A percentile compares a stretch with the other conserved stretches of the same genome.
These are phyloP conservation scores for Halophytophthora polymorphica DNA, from an alignment of 352 stramenopile genomes.

Conservation along the genomic window DNA sequence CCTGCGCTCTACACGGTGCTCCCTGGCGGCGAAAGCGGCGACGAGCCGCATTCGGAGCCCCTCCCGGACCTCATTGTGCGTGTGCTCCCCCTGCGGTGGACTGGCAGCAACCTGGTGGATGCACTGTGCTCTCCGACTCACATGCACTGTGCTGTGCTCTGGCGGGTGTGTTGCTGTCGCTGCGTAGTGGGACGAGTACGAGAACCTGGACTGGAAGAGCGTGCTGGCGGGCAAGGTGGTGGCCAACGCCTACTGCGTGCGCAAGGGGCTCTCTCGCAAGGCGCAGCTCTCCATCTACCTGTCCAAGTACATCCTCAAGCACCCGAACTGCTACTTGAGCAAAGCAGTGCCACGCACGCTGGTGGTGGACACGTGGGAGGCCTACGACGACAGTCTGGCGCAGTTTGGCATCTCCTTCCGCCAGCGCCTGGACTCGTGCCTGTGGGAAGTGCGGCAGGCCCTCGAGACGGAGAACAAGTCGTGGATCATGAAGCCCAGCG, in stretches of 20 bases:
- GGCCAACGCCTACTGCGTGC: conserved; percentile 66
- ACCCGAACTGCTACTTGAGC: conserved; percentile 45
- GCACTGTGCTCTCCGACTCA: conserved; percentile 6
- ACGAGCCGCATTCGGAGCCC: not conserved
- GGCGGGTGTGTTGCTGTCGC: not conserved
- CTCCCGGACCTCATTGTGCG: conserved; percentile 40
- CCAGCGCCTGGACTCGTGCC: conserved; percentile 50
- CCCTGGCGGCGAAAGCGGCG: conserved; percentile 6
- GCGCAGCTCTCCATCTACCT: conserved; percentile 69
- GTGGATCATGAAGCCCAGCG: conserved; percentile 78
- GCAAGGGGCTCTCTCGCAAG: conserved; percentile 69
- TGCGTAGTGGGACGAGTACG: conserved; percentile 60
- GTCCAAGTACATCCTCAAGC: conserved; percentile 65
- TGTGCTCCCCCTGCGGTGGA: not conserved
- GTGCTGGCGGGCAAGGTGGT: conserved; percentile 49
- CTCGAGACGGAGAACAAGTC: conserved; percentile 40
- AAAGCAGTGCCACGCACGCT: conserved; percentile 48
- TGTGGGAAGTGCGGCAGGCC: conserved; percentile 50
- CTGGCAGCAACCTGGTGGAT: not conserved
- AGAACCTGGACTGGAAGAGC: conserved; percentile 63
- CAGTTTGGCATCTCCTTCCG: conserved; percentile 59
- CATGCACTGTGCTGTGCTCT: conserved; percentile 5
- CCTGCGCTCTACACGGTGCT: conserved; percentile 41
- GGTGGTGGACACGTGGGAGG: conserved; percentile 71
- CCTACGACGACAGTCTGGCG: conserved; percentile 54